Conservation (phyloP, 2,329 filamentous ascomycete genomes). For the Colletotrichum incanum region DNA sequence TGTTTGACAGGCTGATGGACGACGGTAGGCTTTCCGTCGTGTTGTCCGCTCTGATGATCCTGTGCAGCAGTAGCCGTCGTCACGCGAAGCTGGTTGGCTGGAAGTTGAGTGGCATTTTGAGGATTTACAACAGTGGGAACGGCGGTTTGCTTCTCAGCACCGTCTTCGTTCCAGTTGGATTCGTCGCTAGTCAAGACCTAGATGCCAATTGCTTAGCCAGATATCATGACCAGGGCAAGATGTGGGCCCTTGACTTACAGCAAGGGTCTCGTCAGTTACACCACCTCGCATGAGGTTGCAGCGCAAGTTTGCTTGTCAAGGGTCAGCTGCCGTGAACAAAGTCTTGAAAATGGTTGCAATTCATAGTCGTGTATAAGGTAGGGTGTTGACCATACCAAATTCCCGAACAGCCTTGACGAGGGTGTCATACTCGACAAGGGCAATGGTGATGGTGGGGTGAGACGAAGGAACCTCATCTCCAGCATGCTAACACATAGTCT, state of each 20-base stretch:
- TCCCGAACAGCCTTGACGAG: slow-evolving; percentile 68
- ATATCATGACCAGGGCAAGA: background rate
- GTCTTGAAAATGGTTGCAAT: slow-evolving; percentile 1
- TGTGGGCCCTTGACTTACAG: slow-evolving; percentile 54
- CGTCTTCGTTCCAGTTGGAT: slow-evolving; percentile 35
- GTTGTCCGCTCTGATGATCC: background rate
- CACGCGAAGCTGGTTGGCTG: background rate
- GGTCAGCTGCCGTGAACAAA: slow-evolving; percentile 26
- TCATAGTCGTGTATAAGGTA: background rate
- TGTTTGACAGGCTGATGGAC: slow-evolving; percentile 2
- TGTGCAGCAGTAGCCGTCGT: background rate
- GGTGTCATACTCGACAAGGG: slow-evolving; percentile 73
- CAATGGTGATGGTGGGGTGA: slow-evolving; percentile 66
- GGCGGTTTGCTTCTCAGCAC: background rate
- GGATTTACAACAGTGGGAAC: background rate
- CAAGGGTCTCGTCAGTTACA: slow-evolving; percentile 62
- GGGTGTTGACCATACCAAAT: slow-evolving; percentile 64
- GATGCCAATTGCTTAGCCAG: background rate
- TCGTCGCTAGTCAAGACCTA: slow-evolving; percentile 44
- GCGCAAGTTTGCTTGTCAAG: slow-evolving; percentile 59
- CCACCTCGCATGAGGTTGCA: slow-evolving; percentile 67
- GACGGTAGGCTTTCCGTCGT: background rate
- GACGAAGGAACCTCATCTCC: slow-evolving; percentile 38
- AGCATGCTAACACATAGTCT: slow-evolving; percentile 39
- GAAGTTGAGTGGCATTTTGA: background rate